These are phyloP conservation scores for Lasiodiplodia citricola DNA, from an alignment of 2,329 filamentous ascomycete species.

Conservation along the genomic window DNA sequence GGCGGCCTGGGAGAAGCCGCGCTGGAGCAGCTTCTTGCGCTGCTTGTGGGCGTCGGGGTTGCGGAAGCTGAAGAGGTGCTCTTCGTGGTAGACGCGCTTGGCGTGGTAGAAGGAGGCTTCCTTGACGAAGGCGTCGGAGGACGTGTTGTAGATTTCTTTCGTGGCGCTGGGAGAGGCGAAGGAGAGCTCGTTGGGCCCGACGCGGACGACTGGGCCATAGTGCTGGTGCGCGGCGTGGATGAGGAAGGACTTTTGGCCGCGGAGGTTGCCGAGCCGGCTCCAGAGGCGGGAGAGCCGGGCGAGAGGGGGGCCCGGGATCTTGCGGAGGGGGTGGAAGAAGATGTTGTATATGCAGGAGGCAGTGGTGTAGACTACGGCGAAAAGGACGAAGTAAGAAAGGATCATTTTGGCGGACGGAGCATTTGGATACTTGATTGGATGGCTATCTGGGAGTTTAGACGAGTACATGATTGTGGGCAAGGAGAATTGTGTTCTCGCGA, in stretches of 20 bases:
- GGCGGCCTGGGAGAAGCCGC: constrained; percentile 11
- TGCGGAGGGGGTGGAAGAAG: constrained; percentile 18
- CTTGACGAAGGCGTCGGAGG: background rate
- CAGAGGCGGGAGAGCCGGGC: constrained; percentile 7
- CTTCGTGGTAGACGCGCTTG: constrained; percentile 6
- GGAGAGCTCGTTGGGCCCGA: constrained; percentile 25
- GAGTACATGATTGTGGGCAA: background rate
- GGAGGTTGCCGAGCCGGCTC: constrained; percentile 9
- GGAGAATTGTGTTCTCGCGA: background rate
- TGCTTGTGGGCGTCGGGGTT: background rate
- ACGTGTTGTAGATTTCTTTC: background rate
- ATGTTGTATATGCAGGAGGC: constrained; percentile 11
- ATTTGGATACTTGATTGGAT: background rate
- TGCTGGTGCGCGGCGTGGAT: constrained; percentile 12
- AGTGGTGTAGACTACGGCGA: background rate
- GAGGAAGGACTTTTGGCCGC: background rate
- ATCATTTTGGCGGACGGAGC: background rate
- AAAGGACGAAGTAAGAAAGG: background rate
- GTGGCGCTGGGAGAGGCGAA: background rate
- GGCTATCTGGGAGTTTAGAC: background rate
- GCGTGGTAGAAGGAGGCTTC: constrained; percentile 10
- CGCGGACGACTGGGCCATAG: constrained; percentile 23
- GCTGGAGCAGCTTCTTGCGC: constrained; percentile 7
- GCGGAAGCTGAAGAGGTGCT: constrained; percentile 2
- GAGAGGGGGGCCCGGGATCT: constrained; percentile 17